Conservation (phyloP, 352 stramenopile species). For the Phytophthora capsici region DNA sequence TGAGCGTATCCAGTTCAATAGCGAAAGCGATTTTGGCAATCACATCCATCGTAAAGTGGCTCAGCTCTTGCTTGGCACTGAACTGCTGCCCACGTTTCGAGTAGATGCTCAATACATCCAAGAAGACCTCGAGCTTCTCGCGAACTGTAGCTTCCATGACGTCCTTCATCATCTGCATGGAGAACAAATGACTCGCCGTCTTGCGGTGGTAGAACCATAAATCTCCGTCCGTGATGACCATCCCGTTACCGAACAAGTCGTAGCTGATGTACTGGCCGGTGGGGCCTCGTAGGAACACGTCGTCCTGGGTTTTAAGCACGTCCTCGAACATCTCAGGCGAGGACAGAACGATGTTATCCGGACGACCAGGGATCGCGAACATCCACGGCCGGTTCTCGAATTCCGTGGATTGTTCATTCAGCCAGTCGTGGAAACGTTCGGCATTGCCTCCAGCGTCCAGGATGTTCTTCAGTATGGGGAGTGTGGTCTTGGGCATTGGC, state of each 20-base stretch:
- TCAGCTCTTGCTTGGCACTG: constrained; percentile 52
- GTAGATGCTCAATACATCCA: constrained; percentile 32
- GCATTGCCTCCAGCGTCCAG: constrained; percentile 36
- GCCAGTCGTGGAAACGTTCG: constrained; percentile 59
- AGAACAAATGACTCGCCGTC: constrained; percentile 87
- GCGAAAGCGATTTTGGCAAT: constrained; percentile 69
- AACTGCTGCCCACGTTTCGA: constrained; percentile 23
- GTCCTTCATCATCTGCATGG: constrained; percentile 54
- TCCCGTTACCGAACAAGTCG: constrained; percentile 69
- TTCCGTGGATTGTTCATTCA: constrained; percentile 43
- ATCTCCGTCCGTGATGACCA: constrained; percentile 42
- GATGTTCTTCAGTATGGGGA: constrained; percentile 47
- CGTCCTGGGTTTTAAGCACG: constrained; percentile 59
- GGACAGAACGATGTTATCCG: constrained; percentile 47
- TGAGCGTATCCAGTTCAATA: constrained; percentile 48
- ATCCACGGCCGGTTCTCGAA: constrained; percentile 51
- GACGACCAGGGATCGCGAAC: constrained; percentile 39
- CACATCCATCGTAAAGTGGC: constrained; percentile 66
- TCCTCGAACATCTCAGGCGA: constrained; percentile 51
- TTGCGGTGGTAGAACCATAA: constrained; percentile 77
- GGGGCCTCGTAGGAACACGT: constrained; percentile 68
- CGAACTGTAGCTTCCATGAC: constrained; percentile 49
- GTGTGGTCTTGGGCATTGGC: background rate
- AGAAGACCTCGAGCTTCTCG: constrained; percentile 35
- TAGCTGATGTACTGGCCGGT: constrained; percentile 38